Evolutionary conservation across 768 basidiomycete species (phyloP).

Genomic region (Xerocomellus amylosporus): DNA sequence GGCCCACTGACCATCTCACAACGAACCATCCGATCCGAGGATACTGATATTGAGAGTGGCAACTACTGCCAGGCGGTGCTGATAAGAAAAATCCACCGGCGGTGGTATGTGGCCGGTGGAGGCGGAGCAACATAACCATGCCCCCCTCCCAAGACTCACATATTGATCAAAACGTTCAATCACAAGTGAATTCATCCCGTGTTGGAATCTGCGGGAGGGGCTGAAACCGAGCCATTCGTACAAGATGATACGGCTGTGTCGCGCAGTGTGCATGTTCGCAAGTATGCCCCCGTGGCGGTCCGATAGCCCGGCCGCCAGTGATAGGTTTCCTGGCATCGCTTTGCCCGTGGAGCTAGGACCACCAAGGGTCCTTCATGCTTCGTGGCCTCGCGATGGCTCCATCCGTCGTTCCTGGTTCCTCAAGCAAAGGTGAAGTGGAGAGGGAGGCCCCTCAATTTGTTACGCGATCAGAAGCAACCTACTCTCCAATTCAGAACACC

Average conservation of each 20-base stretch:
- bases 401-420: background rate
- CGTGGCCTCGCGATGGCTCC: background rate
- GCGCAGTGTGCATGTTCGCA: background rate
- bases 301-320: background rate
- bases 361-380: background rate
- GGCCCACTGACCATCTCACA: background rate
- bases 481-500: no score
- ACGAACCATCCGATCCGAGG: no score
- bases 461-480: background rate
- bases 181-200: background rate
- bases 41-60: no score
- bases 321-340: background rate
- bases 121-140: no score
- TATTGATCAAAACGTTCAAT: background rate
- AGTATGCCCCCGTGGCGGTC: background rate
- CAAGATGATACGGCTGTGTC: background rate
- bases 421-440: background rate
- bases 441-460: background rate
- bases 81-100: no score
- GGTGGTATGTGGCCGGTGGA: no score
- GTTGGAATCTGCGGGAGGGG: no score
- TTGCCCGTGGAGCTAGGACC: background rate
- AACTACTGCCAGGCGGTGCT: no score
- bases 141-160: no score
- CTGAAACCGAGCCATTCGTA: background rate